These are phyloP conservation scores for Trifolium repens DNA, from an alignment of 306 rosid genomes.

Conservation along the genomic window DNA sequence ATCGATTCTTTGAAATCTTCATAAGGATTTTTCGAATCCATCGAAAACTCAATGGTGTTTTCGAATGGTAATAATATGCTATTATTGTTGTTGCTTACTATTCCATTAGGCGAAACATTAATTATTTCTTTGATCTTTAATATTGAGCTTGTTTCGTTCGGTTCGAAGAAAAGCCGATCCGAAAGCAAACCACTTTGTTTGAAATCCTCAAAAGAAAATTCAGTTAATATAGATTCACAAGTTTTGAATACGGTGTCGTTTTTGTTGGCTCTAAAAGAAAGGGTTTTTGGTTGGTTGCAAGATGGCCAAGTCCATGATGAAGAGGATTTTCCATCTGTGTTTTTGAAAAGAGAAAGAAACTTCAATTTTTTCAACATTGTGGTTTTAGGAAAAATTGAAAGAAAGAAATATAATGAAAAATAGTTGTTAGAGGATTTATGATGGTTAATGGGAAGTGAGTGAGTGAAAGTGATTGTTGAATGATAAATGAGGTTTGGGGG, in stretches of 20 bases:
- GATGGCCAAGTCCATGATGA: slow-evolving; percentile 65
- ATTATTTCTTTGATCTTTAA: neutral
- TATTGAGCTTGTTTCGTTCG: slow-evolving; percentile 59
- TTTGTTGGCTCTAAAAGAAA: slow-evolving; percentile 58
- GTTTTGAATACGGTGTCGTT: slow-evolving; percentile 40
- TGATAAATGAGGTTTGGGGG: slow-evolving; percentile 42
- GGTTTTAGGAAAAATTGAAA: neutral
- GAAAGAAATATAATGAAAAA: neutral
- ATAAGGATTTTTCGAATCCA: slow-evolving; percentile 70
- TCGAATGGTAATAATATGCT: slow-evolving; percentile 33
- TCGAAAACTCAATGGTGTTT: slow-evolving; percentile 51
- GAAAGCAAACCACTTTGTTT: slow-evolving; percentile 56
- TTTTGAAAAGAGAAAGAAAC: slow-evolving; percentile 64
- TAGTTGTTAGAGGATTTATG: slow-evolving; percentile 4
- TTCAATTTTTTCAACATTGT: slow-evolving; percentile 66
- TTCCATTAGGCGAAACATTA: neutral
- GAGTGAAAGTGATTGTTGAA: neutral
- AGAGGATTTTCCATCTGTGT: slow-evolving; percentile 40
- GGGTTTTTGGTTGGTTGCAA: slow-evolving; percentile 78
- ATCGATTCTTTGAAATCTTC: slow-evolving; percentile 75
- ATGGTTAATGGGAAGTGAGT: slow-evolving; percentile 43
- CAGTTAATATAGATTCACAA: slow-evolving; percentile 43
- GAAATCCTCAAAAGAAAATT: slow-evolving; percentile 37
- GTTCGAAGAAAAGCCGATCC: slow-evolving; percentile 72
- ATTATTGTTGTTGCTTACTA: neutral